Evolutionary conservation across 805 yeast species (phyloP).

Genomic region (Hanseniaspora clermontiae): DNA sequence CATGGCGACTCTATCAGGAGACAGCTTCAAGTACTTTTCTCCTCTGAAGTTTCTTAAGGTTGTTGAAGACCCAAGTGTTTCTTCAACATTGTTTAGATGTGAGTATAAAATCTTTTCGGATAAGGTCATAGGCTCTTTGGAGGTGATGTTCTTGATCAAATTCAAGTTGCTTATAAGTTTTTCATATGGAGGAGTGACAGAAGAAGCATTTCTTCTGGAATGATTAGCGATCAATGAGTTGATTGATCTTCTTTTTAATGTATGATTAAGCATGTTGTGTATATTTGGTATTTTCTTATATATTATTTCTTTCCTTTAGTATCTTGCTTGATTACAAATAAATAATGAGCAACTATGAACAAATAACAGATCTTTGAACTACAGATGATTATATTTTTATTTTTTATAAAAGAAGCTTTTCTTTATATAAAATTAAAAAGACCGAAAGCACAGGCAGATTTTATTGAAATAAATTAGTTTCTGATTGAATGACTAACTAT

Average conservation of each 20-base stretch:
- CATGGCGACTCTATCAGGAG: conserved; percentile 98
- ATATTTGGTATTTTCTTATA: not conserved
- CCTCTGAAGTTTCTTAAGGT: conserved; percentile 56
- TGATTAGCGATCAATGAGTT: not conserved
- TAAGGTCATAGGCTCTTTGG: conserved; percentile 67
- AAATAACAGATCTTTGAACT: not conserved
- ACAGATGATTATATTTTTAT: not conserved
- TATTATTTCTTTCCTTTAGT: not conserved
- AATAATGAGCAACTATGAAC: too few relatives aligned
- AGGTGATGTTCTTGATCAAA: conserved; percentile 51
- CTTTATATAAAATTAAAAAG: too few relatives aligned
- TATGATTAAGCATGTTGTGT: conserved; percentile 2
- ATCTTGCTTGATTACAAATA: too few relatives aligned
- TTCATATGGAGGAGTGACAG: conserved; percentile 67
- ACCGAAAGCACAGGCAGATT: not conserved
- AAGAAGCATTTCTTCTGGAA: not conserved
- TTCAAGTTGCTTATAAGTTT: conserved; percentile 54
- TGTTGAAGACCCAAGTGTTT: conserved; percentile 45
- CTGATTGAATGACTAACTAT: not conserved
- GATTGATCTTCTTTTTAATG: not conserved
- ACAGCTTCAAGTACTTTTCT: conserved; percentile 73
- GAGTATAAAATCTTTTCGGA: conserved; percentile 93
- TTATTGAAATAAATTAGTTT: not conserved
- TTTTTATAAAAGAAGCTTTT: not conserved
- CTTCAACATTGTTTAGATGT: conserved; percentile 81